Conservation (phyloP, 2,329 filamentous ascomycete species). For the Sporothrix pseudoabietina region DNA sequence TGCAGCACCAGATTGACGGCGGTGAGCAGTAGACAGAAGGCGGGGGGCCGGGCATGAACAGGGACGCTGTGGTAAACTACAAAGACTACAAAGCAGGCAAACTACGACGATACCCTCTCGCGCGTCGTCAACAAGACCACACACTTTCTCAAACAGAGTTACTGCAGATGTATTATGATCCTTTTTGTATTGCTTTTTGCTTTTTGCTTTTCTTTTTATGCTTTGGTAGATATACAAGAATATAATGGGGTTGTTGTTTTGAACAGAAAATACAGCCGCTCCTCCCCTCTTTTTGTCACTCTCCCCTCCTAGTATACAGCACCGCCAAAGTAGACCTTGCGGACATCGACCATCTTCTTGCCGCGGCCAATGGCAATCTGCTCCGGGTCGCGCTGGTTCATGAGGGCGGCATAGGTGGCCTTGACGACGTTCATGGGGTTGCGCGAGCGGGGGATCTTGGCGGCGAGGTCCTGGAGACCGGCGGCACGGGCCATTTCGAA, state of each 20-base stretch:
- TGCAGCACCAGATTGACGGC: slow-evolving; percentile 93
- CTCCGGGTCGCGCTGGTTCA: slow-evolving; percentile 82
- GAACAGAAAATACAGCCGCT: slow-evolving; percentile 6
- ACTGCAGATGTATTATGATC: background rate
- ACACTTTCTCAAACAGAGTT: background rate
- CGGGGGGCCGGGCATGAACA: slow-evolving; percentile 37
- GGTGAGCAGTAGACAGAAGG: slow-evolving; percentile 50
- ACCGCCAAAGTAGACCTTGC: slow-evolving; percentile 96
- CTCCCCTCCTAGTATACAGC: slow-evolving; percentile 56
- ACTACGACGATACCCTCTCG: slow-evolving; percentile 32
- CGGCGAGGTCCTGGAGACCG: slow-evolving; percentile 85
- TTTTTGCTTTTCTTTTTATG: background rate
- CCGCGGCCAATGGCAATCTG: slow-evolving; percentile 85
- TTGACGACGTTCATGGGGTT: slow-evolving; percentile 99
- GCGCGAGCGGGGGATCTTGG: slow-evolving; percentile 77
- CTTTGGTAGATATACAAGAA: slow-evolving; percentile 17
- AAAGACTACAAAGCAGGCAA: no score
- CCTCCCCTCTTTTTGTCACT: no score
- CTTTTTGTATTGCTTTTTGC: background rate
- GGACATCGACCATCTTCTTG: slow-evolving; percentile 92
- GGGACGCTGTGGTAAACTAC: no score
- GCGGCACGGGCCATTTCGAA: slow-evolving; percentile 90
- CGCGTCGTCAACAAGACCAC: slow-evolving; percentile 22
- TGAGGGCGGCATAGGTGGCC: slow-evolving; percentile 80
- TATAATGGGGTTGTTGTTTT: slow-evolving; percentile 19